Evolutionary conservation across 495 filamentous ascomycete species (phyloP).

Genomic region (Annulohypoxylon stygium): DNA sequence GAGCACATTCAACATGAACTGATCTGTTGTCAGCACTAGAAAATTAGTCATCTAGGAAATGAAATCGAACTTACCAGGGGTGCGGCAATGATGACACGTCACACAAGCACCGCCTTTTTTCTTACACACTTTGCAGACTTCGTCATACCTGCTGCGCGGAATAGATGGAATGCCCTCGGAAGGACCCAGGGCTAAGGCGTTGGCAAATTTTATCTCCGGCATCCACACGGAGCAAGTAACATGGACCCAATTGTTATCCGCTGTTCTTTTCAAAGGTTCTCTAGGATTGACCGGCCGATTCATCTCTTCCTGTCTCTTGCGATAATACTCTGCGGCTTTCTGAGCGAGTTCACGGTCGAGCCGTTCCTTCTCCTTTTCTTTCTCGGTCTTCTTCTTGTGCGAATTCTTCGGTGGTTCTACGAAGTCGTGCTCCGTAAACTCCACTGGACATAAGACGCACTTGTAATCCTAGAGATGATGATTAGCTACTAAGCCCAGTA

Average conservation of each 20-base stretch:
- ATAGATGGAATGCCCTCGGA: conserved; percentile 90
- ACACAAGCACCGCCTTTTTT: conserved; percentile 79
- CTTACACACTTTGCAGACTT: conserved; percentile 89
- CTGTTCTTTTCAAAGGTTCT: conserved; percentile 91
- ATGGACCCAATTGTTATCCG: conserved; percentile 98
- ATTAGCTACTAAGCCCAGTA: conserved; percentile 43
- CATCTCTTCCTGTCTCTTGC: conserved; percentile 81
- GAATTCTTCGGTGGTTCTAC: conserved; percentile 85
- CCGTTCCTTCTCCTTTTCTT: conserved; percentile 89
- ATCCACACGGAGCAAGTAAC: conserved; percentile 92
- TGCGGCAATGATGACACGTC: conserved; percentile 82
- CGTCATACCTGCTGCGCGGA: conserved; percentile 73
- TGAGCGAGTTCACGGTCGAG: conserved; percentile 83
- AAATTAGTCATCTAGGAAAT: conserved; percentile 1
- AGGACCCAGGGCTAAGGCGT: conserved; percentile 81
- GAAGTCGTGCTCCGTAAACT: conserved; percentile 80
- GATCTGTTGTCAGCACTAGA: conserved; percentile 38
- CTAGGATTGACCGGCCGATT: conserved; percentile 86
- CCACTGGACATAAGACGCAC: conserved; percentile 89
- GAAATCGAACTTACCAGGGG: conserved; percentile 58
- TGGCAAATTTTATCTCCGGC: conserved; percentile 90
- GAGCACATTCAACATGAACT: conserved; percentile 92
- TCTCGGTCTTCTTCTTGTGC: conserved; percentile 93
- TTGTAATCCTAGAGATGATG: conserved; percentile 74
- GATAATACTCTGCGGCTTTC: conserved; percentile 80